Evolutionary conservation across 2,329 filamentous ascomycete genomes (phyloP), one percentile per base, ranked within the genome.

Genomic region (Parastagonospora nodorum): DNA sequence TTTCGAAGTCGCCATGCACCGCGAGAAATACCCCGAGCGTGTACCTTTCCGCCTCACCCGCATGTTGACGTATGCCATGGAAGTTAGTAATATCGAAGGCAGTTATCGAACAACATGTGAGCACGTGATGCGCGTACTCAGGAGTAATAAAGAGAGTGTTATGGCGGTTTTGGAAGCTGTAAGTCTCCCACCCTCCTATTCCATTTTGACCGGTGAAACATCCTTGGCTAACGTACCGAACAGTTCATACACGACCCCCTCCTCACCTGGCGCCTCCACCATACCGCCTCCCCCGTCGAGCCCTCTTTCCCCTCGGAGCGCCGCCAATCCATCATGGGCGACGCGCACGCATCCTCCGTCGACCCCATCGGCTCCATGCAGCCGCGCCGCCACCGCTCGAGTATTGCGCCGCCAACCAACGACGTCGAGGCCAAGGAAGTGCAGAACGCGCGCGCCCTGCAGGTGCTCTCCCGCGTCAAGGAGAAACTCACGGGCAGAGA

Each of bases 61-160:
- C 61, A 99, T 99, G 94, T 85, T 99, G 76, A 99, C 95, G 0
- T 99, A 97, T 71, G 95, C 95, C 16, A 99, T 99, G 94, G 94
- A 99, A 77, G 94, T 99, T 48, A 97, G 92, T 82, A 99, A 99
- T 71, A 99, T 99, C 61, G 94, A 99, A 75, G 94, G 94, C 64
- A 96, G 91, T 75, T 99, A 96, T 82, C 87, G 95, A 53, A 97
- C 96, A 50, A 97, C 94, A 5, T 99, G 93, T 66, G 95, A 99
- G 76, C 92, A 96, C 64, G 93, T 97, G 43, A 99, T 99, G 94
- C 86, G 94, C 54, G 92, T 99, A 11, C 80, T 99, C 59, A 83
- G 94, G 49, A 92, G 94, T 61, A 99, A 99, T 76, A 99, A 99
- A 77, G 94, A 99, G 78, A 96, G 92, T 36, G 84, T 99, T 51